Percentiles rank a stretch among this genome's conserved stretches.
Conservation (phyloP, 1,139 yeast genomes). For the Debaryomyces sp. region DNA sequence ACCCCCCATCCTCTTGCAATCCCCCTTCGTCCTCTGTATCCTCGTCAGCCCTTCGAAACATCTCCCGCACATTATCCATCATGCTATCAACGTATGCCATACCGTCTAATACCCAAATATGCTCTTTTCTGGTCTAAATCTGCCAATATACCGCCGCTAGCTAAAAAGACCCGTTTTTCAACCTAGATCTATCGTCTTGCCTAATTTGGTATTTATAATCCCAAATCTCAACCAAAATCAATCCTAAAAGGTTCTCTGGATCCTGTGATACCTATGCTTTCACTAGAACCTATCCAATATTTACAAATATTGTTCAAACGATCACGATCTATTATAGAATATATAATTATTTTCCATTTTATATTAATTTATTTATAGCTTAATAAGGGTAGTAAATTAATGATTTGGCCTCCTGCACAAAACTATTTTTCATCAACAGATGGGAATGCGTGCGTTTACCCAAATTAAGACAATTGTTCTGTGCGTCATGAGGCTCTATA, state of each 20-base stretch:
- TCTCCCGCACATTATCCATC: neutral
- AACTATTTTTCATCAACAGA: neutral
- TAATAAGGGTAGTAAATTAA: slow-evolving; percentile 2
- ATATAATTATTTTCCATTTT: neutral
- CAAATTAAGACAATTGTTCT: neutral
- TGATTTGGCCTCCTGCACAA: slow-evolving; percentile 3
- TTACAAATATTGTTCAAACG: neutral
- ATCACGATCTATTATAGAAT: neutral
- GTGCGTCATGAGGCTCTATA: neutral
- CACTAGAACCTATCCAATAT: neutral
- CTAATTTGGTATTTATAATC: neutral
- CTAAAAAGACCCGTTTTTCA: neutral
- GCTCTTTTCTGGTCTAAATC: neutral
- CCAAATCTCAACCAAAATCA: neutral
- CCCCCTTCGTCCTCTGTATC: neutral
- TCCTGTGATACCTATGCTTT: neutral
- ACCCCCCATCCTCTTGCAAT: neutral
- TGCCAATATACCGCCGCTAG: neutral
- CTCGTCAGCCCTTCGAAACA: neutral
- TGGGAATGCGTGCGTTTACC: neutral
- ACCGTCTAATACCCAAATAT: neutral
- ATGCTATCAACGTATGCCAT: neutral
- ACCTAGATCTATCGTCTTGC: neutral
- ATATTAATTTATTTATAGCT: slow-evolving; percentile 1
- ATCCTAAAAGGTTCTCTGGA: neutral